Percentiles rank a stretch among this genome's conserved stretches.
Conservation (phyloP, 2,329 filamentous ascomycete species). For the Aspergillus fructus region DNA sequence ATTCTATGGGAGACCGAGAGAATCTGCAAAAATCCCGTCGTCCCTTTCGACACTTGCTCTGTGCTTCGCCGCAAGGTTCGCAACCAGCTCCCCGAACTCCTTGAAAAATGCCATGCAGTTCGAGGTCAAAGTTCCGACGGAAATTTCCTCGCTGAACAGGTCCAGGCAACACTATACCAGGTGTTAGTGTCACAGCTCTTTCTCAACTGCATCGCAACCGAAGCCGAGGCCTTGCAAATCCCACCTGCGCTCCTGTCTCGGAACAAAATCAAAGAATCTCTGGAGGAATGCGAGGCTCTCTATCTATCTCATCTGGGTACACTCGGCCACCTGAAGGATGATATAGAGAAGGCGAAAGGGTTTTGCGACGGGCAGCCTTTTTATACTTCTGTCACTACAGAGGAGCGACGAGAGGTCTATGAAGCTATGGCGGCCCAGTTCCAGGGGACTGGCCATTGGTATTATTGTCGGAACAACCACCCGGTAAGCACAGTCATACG, state of each 20-base stretch:
- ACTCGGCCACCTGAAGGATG: background rate
- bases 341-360: constrained; percentile 6
- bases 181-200: constrained; percentile 5
- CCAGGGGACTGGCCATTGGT: constrained; percentile 13
- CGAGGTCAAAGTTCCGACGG: background rate
- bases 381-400: constrained; percentile 6
- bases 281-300: background rate
- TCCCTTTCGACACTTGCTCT: background rate
- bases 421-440: constrained; percentile 12
- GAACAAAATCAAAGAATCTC: background rate
- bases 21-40: background rate
- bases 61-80: background rate
- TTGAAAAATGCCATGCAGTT: background rate
- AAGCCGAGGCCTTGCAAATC: no score
- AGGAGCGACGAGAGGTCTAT: constrained; percentile 10
- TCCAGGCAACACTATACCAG: constrained; percentile 6
- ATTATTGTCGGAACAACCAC: constrained; percentile 13
- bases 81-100: background rate
- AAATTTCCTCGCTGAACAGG: constrained; percentile 1
- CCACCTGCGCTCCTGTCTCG: background rate
- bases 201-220: background rate
- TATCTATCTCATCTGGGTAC: background rate
- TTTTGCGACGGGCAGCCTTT: constrained; percentile 6
- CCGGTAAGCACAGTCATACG: constrained; percentile 1
- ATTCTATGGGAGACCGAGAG: background rate